Conservation (phyloP, 768 basidiomycete genomes). For the Coprinopsis sp. region DNA sequence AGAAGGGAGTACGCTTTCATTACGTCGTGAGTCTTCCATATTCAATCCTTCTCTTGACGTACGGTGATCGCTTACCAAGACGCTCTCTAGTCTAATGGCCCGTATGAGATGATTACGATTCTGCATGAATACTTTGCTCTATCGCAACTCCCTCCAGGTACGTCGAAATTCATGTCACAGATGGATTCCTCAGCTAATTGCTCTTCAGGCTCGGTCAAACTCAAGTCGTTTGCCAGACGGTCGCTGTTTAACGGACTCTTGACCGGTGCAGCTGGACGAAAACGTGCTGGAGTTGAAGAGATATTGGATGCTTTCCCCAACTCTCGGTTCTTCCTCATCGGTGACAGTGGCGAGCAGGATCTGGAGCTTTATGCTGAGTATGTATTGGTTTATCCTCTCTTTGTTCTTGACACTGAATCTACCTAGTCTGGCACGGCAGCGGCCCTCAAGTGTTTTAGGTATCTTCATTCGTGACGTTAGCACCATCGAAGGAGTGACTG, state of each 20-base stretch:
- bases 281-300: constrained; percentile 76
- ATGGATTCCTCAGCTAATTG: not conserved
- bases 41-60: not conserved
- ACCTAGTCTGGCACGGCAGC: constrained; percentile 56
- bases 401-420: not conserved
- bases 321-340: constrained; percentile 78
- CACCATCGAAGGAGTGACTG: constrained; percentile 20
- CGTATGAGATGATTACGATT: constrained; percentile 78
- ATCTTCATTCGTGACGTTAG: constrained; percentile 83
- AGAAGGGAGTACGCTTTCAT: constrained; percentile 72
- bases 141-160: constrained; percentile 64
- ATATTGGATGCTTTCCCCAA: constrained; percentile 69
- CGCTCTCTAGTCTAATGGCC: constrained; percentile 91
- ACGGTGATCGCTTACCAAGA: constrained; percentile 2
- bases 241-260: constrained; percentile 81
- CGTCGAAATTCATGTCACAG: constrained; percentile 6
- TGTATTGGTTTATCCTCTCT: constrained; percentile 12
- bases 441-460: constrained; percentile 64
- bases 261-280: constrained; percentile 77
- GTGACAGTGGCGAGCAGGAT: constrained; percentile 94
- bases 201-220: constrained; percentile 60
- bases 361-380: constrained; percentile 81
- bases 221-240: constrained; percentile 82
- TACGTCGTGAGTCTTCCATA: constrained; percentile 65
- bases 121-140: constrained; percentile 70